These are phyloP conservation scores for Leptomonas seymouri DNA, from an alignment of 208 protist species.

Conservation along the genomic window DNA sequence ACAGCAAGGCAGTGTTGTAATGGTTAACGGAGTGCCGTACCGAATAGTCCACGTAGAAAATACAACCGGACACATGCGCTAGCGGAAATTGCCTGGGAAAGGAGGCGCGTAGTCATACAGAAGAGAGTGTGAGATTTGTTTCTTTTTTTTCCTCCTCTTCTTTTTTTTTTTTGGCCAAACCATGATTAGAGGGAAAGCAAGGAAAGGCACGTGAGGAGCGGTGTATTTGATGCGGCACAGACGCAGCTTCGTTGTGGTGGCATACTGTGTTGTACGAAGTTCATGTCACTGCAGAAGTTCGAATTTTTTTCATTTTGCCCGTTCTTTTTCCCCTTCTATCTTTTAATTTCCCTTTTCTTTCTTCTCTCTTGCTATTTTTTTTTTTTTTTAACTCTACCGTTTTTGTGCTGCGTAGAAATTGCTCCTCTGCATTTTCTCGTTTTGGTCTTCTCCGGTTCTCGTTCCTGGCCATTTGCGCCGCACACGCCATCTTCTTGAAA, in stretches of 20 bases:
- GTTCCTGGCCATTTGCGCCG: not conserved
- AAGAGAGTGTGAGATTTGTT: no score
- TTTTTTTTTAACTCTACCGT: not conserved
- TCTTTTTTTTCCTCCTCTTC: no score
- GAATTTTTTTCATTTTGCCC: not conserved
- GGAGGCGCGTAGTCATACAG: not conserved
- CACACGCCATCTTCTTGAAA: not conserved
- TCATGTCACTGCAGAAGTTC: not conserved
- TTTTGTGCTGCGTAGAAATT: not conserved
- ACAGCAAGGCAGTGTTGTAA: conserved; percentile 4
- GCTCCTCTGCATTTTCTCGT: not conserved
- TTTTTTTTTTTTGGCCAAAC: no score
- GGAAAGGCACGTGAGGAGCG: no score
- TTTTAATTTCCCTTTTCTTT: not conserved
- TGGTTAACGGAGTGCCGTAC: conserved; percentile 15
- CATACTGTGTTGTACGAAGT: no score
- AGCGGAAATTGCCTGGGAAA: not conserved
- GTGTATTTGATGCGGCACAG: no score
- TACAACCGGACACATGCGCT: not conserved
- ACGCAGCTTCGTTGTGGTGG: no score
- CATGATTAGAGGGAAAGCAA: no score
- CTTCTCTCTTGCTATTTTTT: not conserved
- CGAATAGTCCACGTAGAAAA: not conserved
- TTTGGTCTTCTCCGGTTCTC: not conserved
- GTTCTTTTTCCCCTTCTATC: not conserved